phyloP scores from a whole-genome alignment of 768 basidiomycete species.

The Suillus hirtellus region DNA sequence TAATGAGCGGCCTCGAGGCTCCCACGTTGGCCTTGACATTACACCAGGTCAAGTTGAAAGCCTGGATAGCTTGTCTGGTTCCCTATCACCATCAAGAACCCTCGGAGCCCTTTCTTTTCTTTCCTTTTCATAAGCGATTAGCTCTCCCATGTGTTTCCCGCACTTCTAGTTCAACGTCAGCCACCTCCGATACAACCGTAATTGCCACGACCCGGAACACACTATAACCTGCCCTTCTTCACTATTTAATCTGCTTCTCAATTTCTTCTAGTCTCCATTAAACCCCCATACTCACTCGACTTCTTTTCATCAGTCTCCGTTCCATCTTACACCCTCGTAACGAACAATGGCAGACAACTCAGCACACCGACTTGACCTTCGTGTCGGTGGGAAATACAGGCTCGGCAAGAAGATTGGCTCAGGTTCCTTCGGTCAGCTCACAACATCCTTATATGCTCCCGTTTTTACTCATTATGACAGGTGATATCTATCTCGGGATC shows the following conservation, averaged over 20 bases:
- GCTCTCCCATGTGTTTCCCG: conserved; percentile 7
- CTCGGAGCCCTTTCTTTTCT: conserved; percentile 1
- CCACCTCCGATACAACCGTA: conserved; percentile 38
- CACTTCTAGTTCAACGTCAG: conserved; percentile 26
- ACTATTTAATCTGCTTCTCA: conserved; percentile 21
- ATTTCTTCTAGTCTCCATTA: conserved; percentile 17
- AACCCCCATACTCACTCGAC: conserved; percentile 17
- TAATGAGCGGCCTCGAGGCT: conserved; percentile 29
- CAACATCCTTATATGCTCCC: conserved; percentile 6
- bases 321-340: conserved; percentile 19
- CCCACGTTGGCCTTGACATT: conserved; percentile 27
- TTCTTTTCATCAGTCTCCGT: conserved; percentile 15
- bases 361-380: conserved; percentile 74
- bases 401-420: conserved; percentile 99
- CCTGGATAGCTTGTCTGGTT: conserved; percentile 2
- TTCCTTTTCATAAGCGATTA: conserved; percentile 6
- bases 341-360: conserved; percentile 71
- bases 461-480: conserved; percentile 40
- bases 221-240: conserved; percentile 31
- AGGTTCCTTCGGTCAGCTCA: conserved; percentile 87
- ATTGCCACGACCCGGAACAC: conserved; percentile 31
- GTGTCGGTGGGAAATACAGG: conserved; percentile 94
- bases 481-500: conserved; percentile 98
- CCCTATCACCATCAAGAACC: conserved; percentile 12
- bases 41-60: conserved; percentile 11